Evolutionary conservation across 768 basidiomycete species (phyloP), one percentile per base, ranked within the genome.

Genomic region (Polyporus arcularius): DNA sequence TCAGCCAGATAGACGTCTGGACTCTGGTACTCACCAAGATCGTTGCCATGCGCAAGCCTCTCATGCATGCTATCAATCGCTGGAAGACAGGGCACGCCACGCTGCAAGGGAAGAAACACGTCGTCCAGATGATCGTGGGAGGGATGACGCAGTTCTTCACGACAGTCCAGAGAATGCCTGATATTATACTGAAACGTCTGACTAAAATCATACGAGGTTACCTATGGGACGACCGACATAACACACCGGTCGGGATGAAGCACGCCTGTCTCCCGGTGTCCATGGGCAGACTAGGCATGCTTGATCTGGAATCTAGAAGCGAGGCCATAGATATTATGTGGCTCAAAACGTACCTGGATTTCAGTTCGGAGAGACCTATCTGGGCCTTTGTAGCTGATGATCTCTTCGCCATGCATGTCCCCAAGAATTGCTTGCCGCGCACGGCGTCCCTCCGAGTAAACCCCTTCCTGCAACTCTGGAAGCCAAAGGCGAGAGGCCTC

Each of bases 71-170:
- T 0, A 53, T 67, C 0, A n/a, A 51, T 0, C 1, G 9, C 0
- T 60, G 55, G 60, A 40, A 67, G 57, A 30, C 26, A 28, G 47
- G 40, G 2, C 39, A 26, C 35, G 4, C 57, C 0, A 53, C 57
- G 1, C 26, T 53, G 0, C 48, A 53, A 30, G 60, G 60, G 0
- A 51, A 49, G 21, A 16, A 39, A 4, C 64, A 70, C n/a, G 61
- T 70, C 4, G 47, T 67, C 0, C 66, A 72, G 45, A 67, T 69
- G 63, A 35, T 67, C 0, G 28, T 71, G 0, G 68, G 65, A 5
- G 58, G 55, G 4, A 60, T 60, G 57, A 69, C 71, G 4, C 73
- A 73, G 58, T 73, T 68, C 58, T 53, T 64, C 1, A 55, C 71
- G 0, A 55, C 60, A 9, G 71, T 67, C 4, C 68, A 72, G 41